Percentiles rank a stretch among this genome's conserved stretches.
Conservation (phyloP, 169 alveolate genomes). For the Cytauxzoon felis region DNA sequence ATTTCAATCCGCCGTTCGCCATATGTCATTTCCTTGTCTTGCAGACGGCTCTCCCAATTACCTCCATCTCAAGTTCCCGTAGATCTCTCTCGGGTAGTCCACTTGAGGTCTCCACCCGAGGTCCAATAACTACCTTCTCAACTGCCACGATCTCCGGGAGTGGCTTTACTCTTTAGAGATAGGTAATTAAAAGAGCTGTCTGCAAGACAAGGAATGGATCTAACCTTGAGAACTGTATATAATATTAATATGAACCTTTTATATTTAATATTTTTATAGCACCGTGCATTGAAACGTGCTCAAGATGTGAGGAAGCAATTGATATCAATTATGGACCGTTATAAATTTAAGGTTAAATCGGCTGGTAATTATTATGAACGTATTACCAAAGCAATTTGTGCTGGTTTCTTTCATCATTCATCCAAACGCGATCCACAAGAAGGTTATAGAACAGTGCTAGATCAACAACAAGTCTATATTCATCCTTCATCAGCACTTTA, state of each 20-base stretch:
- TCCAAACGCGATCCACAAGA: conserved; percentile 95
- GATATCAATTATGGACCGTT: conserved; percentile 91
- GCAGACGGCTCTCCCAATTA: too few relatives aligned
- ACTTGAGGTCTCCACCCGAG: too few relatives aligned
- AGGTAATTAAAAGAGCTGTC: too few relatives aligned
- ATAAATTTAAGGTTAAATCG: conserved; percentile 84
- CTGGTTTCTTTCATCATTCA: conserved; percentile 97
- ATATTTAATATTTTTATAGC: conserved; percentile 14
- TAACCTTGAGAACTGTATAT: too few relatives aligned
- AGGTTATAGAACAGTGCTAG: conserved; percentile 94
- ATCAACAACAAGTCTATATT: conserved; percentile 94
- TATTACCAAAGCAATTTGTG: conserved; percentile 93
- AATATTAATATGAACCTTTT: neutral
- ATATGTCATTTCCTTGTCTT: too few relatives aligned
- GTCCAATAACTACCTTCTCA: too few relatives aligned
- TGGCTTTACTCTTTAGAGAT: too few relatives aligned
- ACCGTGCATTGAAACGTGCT: conserved; percentile 92
- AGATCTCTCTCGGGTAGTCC: too few relatives aligned
- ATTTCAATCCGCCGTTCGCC: too few relatives aligned
- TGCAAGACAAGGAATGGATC: too few relatives aligned
- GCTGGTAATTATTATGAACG: conserved; percentile 85
- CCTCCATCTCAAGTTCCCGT: too few relatives aligned
- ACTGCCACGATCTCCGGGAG: too few relatives aligned
- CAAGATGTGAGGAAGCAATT: conserved; percentile 95
- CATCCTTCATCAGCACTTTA: conserved; percentile 97